Evolutionary conservation across 495 filamentous ascomycete species (phyloP), one percentile per base, ranked within the genome.

Genomic region (Neurospora sp.): DNA sequence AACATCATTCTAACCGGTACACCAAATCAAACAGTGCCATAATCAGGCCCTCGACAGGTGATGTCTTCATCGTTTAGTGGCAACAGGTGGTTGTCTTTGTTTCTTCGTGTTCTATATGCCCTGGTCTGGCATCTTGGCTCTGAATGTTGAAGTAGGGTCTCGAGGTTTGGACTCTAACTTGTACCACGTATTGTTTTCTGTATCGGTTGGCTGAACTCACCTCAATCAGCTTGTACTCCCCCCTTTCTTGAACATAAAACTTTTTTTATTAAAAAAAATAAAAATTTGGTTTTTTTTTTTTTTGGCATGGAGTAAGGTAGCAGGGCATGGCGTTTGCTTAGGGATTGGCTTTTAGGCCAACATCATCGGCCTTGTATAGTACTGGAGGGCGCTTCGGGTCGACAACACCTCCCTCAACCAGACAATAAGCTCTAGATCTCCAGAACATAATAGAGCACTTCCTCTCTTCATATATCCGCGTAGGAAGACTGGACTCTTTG

Each of bases 31-130:
- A 73, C 69, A 83, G 81, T 83, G 81, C 69, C 81, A 81, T 70
- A 83, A 81, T 46, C 80, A 83, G 76, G 81, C 80, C 18, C 77
- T 83, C 12, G 81, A 83, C 46, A 74, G 81, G 73, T 83, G 77
- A 69, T 41, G n/a, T 22, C n/a, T 8, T 18, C 16, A 31, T 3
- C 12, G 10, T 46, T 14, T 27, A 16, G 0, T 31, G 8, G 38
- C n/a, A 40, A 27, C 38, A 39, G 3, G 38, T 16, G 18, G 14
- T 11, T 70, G 20, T n/a, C 7, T 20, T 9, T 40, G 38, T 18
- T 22, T 40, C 12, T 39, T 70, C 39, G 69, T 16, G 37, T 18
- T 38, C 38, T 7, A 38, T 39, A 70, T 41, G 44, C 16, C 48
- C 4, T 53, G 9, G 20, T 22, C 46, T 53, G 46, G n/a, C 46